These are phyloP conservation scores for Komagataea norvegica DNA, from an alignment of 1,139 yeast species.

Conservation along the genomic window DNA sequence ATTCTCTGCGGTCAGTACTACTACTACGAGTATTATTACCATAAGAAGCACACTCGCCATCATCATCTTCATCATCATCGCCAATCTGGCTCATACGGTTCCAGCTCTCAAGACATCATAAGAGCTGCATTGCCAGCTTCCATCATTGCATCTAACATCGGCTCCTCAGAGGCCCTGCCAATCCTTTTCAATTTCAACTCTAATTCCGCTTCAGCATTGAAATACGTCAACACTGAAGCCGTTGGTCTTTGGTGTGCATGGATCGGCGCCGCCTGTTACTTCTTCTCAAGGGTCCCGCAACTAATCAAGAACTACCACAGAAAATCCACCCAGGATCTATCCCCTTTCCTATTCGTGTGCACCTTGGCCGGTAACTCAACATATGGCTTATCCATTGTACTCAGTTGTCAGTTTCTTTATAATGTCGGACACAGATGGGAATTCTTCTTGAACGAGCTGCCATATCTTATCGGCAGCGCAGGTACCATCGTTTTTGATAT, in stretches of 20 bases:
- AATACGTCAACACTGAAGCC: constrained; percentile 11
- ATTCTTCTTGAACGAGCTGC: constrained; percentile 67
- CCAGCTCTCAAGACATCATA: constrained; percentile 11
- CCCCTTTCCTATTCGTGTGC: constrained; percentile 71
- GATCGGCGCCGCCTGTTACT: constrained; percentile 72
- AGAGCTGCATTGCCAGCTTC: constrained; percentile 24
- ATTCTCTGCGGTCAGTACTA: constrained; percentile 72
- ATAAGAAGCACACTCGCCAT: constrained; percentile 32
- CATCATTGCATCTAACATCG: constrained; percentile 20
- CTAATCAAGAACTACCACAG: constrained; percentile 67
- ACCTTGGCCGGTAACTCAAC: constrained; percentile 80
- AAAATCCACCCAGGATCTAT: constrained; percentile 79
- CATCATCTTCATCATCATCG: constrained; percentile 35
- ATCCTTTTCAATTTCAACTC: not conserved
- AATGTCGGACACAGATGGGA: constrained; percentile 33
- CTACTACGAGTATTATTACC: constrained; percentile 50
- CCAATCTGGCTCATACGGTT: constrained; percentile 12
- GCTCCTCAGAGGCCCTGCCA: constrained; percentile 18
- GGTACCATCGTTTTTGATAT: constrained; percentile 82
- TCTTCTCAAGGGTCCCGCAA: constrained; percentile 83
- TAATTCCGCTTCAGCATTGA: constrained; percentile 4
- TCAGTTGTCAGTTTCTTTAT: constrained; percentile 36
- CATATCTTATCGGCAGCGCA: constrained; percentile 79
- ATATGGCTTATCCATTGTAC: constrained; percentile 69
- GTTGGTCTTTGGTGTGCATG: constrained; percentile 68